These are phyloP conservation scores for Candida buenavistaensis DNA, from an alignment of 1,139 yeast species.

Conservation along the genomic window DNA sequence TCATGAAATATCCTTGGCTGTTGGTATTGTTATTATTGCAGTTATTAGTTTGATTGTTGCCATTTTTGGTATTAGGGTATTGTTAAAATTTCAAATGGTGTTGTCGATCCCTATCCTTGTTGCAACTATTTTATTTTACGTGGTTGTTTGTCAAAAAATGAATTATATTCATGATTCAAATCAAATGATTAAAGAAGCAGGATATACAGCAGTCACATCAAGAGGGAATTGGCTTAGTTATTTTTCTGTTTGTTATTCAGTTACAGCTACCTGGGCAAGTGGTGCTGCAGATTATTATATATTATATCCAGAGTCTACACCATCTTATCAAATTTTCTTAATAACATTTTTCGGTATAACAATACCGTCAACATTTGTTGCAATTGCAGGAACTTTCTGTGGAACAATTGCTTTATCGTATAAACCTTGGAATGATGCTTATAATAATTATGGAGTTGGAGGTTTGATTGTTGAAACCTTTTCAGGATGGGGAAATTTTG, in stretches of 20 bases:
- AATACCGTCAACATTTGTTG: slow-evolving; percentile 79
- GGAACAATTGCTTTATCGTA: slow-evolving; percentile 66
- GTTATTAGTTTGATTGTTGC: slow-evolving; percentile 31
- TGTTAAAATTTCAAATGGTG: slow-evolving; percentile 65
- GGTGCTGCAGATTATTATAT: slow-evolving; percentile 83
- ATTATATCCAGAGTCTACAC: slow-evolving; percentile 72
- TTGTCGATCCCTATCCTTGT: slow-evolving; percentile 72
- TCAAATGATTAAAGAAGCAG: slow-evolving; percentile 21
- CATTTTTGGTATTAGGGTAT: slow-evolving; percentile 44
- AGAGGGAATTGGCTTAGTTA: slow-evolving; percentile 71
- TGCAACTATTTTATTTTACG: slow-evolving; percentile 67
- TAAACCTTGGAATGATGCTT: slow-evolving; percentile 58
- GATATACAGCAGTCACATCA: slow-evolving; percentile 32
- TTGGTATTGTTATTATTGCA: slow-evolving; percentile 33
- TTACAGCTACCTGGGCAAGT: slow-evolving; percentile 89
- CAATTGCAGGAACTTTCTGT: slow-evolving; percentile 64
- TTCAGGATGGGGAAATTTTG: slow-evolving; percentile 73
- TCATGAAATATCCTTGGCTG: slow-evolving; percentile 23
- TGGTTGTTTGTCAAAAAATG: slow-evolving; percentile 59
- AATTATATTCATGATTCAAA: slow-evolving; percentile 37
- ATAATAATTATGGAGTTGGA: slow-evolving; percentile 66
- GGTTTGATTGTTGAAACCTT: slow-evolving; percentile 70
- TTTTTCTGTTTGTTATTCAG: slow-evolving; percentile 72
- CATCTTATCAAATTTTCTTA: slow-evolving; percentile 53
- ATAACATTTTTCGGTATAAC: slow-evolving; percentile 69